Evolutionary conservation across 495 filamentous ascomycete species (phyloP).

Genomic region (Neurospora intermedia): DNA sequence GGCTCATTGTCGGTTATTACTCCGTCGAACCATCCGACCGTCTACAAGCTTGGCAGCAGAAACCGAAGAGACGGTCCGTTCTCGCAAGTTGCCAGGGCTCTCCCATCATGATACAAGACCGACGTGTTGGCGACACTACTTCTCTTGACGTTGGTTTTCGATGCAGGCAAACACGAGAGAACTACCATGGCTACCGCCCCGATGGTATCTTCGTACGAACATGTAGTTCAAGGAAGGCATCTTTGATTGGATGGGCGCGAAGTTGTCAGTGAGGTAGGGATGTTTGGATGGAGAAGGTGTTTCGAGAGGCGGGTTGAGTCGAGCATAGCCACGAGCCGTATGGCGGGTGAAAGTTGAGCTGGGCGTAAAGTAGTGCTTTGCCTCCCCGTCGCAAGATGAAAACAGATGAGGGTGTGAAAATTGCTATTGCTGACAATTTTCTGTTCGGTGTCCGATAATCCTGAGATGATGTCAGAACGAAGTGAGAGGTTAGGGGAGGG

Average conservation of each 20-base stretch:
- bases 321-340: neutral
- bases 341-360: neutral
- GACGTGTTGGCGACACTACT: constrained; percentile 57
- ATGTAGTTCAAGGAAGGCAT: constrained; percentile 38
- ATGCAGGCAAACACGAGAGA: constrained; percentile 35
- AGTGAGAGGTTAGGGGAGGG: neutral
- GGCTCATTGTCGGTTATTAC: constrained; percentile 3
- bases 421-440: neutral
- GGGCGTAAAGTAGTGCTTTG: neutral
- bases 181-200: neutral
- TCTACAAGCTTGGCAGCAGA: constrained; percentile 47
- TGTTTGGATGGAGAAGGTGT: neutral
- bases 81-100: constrained; percentile 55
- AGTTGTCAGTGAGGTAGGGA: constrained; percentile 50
- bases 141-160: constrained; percentile 40
- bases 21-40: constrained; percentile 58
- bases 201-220: constrained; percentile 32
- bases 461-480: neutral
- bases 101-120: constrained; percentile 52
- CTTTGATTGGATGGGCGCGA: constrained; percentile 44
- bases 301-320: neutral
- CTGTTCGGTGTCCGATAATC: neutral
- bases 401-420: neutral
- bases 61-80: constrained; percentile 56
- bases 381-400: neutral